Base-by-base conservation (phyloP, 495 filamentous ascomycete genomes). In the Talaromyces ruber region DNA sequence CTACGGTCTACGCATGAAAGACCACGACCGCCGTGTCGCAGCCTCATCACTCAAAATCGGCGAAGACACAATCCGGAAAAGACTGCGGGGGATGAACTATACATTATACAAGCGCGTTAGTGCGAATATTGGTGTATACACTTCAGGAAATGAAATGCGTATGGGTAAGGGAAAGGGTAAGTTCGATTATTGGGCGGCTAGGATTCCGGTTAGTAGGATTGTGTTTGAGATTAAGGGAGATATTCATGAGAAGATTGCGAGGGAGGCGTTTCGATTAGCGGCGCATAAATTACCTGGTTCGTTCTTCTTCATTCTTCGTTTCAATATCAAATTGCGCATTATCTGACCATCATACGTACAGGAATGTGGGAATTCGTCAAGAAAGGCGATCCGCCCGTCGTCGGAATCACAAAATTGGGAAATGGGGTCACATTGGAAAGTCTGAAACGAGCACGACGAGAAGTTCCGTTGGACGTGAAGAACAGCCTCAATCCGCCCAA, bases 111-210 rank as follows among this genome's bases (percentile, higher is more conserved):
- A 88, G 79, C 82, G 95, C 60, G 86, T 98, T 26, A 84, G 84
- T 63, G 92, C 92, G 62, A 97, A 92, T 72, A 89, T 96, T 63
- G 93, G 92, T 69, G 94, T 99, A 12, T 99, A 92, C 76, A 89
- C 90, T 59, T 92, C 86, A 72, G 94, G 94, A 26, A 98, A 98
- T 68, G 94, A 99, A 74, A 88, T 87, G 66, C 87, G 95, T 81
- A 99, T 99, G 94, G 95, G 94, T 75, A 98, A 96, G 79, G 94
- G 94, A 72, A 99, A 98, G 77, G 94, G 94, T 65, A 88, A 85
- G 64, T 97, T 98, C 74, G 94, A 98, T 75, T 90, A 94, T 76
- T 99, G 94, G 94, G 90, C 93, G 28, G 81, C 88, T 16, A 86
- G 93, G 67, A 84, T 97, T 63, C 85, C 90, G 12, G 89, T 97